phyloP scores from a whole-genome alignment of 225 moss, liverwort and hornwort species.

The Marchantia polymorpha region DNA sequence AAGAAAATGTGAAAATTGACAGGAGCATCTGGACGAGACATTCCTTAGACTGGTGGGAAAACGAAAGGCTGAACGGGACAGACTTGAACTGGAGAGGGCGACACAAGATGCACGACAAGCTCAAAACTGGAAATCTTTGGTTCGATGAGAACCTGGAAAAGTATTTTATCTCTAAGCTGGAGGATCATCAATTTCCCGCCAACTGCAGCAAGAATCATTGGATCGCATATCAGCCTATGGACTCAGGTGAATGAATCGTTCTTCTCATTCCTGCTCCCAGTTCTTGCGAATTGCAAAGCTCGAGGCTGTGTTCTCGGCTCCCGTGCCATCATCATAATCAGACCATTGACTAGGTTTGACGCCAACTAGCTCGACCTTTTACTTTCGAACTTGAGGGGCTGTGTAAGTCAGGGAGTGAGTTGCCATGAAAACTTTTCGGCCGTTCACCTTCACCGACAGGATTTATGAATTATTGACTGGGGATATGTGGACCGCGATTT shows the following conservation, averaged over 20 bases:
- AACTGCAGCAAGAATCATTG: slow-evolving; percentile 33
- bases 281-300: not conserved
- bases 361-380: too few relatives aligned
- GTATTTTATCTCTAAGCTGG: slow-evolving; percentile 24
- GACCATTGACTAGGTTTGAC: too few relatives aligned
- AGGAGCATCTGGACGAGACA: slow-evolving; percentile 22
- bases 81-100: slow-evolving; percentile 33
- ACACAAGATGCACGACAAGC: slow-evolving; percentile 18
- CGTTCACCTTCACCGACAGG: too few relatives aligned
- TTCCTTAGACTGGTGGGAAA: slow-evolving; percentile 29
- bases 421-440: too few relatives aligned
- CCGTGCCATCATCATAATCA: too few relatives aligned
- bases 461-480: too few relatives aligned
- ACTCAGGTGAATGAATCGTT: slow-evolving; percentile 20
- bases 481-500: too few relatives aligned
- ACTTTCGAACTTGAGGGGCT: too few relatives aligned
- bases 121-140: slow-evolving; percentile 18
- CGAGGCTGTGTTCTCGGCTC: not conserved
- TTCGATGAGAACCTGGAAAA: slow-evolving; percentile 26
- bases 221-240: slow-evolving; percentile 32
- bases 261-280: not conserved
- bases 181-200: slow-evolving; percentile 28
- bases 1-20: not conserved
- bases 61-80: not conserved
- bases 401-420: too few relatives aligned